Base-by-base conservation (phyloP, 2,329 filamentous ascomycete genomes). In the Xylariaceae sp. region DNA sequence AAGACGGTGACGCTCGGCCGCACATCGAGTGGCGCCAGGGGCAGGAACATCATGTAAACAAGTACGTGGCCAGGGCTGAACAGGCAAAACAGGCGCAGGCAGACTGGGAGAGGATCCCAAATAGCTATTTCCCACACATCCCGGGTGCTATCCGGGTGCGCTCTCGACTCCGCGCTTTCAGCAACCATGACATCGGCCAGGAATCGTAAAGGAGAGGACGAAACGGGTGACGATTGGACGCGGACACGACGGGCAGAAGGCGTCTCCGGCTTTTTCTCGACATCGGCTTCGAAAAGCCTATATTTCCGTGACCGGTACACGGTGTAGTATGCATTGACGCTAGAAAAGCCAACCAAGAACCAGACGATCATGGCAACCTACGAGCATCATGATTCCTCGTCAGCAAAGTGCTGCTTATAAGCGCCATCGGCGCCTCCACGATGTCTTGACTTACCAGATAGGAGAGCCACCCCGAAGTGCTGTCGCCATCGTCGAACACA, bases 101-200 rank as follows among this genome's bases (percentile, higher is more conserved):
- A 90, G 34, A 95, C 79, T 2, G 92, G 90, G 44, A 92, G 80
- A 32, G 95, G 94, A 68, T 97, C 92, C 94, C 94, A 99, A 6
- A 97, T 80, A 1, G 87, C 82, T 47, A 99, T 74, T 71, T 99
- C 92, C 94, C 94, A 99, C 9, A 99, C 94, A 70, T 99, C 92
- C 10, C 86, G 81, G 22, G 81, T 80, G 53, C 85, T 83, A 67
- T 94, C 87, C 0, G 92, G 89, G 71, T 96, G 88, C 26, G 90
- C 87, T 67, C 91, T 84, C 22, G 88, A 85, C 60, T 92, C 84
- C n/a, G 91, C 89, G 19, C 83, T 86, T 34, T 86, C 83, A 22
- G 80, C 74, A 1, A 83, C 78, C 32, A 96, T 72, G 42, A 89
- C 75, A 58, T 80, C 83, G 26, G 85, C 80, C 36, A 97, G 71